Conservation (phyloP, 495 filamentous ascomycete species). For the Parachaetomium inaequale region DNA sequence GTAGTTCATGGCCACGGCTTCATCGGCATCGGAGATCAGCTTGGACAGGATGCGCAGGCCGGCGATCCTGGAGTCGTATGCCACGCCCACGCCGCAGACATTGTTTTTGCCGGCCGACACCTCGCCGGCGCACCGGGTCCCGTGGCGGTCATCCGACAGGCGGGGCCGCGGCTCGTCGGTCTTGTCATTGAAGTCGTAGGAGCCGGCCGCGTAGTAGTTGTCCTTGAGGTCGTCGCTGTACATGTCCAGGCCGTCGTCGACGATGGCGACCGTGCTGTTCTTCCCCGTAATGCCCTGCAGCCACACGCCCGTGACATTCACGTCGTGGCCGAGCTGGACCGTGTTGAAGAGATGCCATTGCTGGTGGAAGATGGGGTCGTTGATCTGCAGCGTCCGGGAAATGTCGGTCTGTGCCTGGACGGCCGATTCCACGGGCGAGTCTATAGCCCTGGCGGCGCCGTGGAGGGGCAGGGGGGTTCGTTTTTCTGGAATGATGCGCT, state of each 20-base stretch:
- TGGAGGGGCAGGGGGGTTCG: conserved; percentile 15
- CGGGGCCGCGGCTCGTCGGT: conserved; percentile 71
- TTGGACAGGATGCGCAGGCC: conserved; percentile 88
- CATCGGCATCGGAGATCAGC: conserved; percentile 86
- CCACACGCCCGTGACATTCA: conserved; percentile 94
- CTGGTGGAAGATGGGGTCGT: conserved; percentile 84
- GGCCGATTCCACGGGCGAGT: conserved; percentile 43
- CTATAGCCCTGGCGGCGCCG: conserved; percentile 22
- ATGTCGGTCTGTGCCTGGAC: conserved; percentile 58
- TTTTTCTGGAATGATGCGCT: conserved; percentile 57
- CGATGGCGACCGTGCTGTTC: conserved; percentile 84
- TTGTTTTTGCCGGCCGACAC: conserved; percentile 86
- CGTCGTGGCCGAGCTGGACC: conserved; percentile 75
- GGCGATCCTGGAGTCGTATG: conserved; percentile 84
- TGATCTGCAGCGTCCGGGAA: conserved; percentile 62
- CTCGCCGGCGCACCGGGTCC: conserved; percentile 92
- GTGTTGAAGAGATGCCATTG: conserved; percentile 97
- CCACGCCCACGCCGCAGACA: conserved; percentile 93
- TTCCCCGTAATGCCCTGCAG: conserved; percentile 86
- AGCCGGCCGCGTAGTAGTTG: conserved; percentile 87
- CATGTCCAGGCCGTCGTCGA: conserved; percentile 97
- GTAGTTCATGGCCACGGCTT: conserved; percentile 89
- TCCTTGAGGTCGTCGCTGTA: conserved; percentile 89
- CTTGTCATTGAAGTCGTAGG: conserved; percentile 93
- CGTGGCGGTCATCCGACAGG: conserved; percentile 78